phyloP scores from a whole-genome alignment of 1,284 basidiomycete genomes.

The Bondarzewia mesenterica region DNA sequence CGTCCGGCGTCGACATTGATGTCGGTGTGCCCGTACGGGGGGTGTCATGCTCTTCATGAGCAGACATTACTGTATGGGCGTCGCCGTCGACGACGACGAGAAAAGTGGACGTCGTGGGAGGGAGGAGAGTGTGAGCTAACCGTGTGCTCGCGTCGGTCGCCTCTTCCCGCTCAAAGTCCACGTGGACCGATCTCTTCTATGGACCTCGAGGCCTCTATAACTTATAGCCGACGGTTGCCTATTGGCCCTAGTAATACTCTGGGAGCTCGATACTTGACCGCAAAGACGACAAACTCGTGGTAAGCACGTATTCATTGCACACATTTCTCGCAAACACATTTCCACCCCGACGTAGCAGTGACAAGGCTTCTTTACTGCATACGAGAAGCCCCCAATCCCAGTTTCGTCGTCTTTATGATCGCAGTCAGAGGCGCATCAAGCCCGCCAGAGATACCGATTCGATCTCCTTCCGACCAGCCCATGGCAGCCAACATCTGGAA shows the following conservation, averaged over 20 bases:
- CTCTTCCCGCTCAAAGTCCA: not conserved
- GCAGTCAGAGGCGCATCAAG: conserved; percentile 63
- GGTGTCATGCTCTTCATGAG: not conserved
- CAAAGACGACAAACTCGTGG: too few species aligned
- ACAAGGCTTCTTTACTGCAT: not conserved
- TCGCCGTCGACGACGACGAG: not conserved
- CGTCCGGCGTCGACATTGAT: not conserved
- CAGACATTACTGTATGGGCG: not conserved
- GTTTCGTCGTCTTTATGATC: conserved; percentile 66
- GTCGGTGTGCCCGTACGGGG: not conserved
- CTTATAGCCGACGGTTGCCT: too few species aligned
- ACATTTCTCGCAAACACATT: too few species aligned
- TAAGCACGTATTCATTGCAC: too few species aligned
- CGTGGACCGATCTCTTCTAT: too few species aligned
- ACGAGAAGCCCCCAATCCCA: conserved; percentile 62
- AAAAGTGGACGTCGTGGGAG: not conserved
- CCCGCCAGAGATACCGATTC: conserved; percentile 55
- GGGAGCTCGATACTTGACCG: too few species aligned
- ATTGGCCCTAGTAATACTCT: too few species aligned
- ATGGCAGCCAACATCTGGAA: conserved; percentile 71
- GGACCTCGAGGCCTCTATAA: too few species aligned
- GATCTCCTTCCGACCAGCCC: conserved; percentile 70
- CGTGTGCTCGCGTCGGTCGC: not conserved
- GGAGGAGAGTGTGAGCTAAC: not conserved
- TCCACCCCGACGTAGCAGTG: too few species aligned